These are phyloP conservation scores for Ceratocystis diversiconidia DNA, from an alignment of 2,329 filamentous ascomycete species.

Conservation along the genomic window DNA sequence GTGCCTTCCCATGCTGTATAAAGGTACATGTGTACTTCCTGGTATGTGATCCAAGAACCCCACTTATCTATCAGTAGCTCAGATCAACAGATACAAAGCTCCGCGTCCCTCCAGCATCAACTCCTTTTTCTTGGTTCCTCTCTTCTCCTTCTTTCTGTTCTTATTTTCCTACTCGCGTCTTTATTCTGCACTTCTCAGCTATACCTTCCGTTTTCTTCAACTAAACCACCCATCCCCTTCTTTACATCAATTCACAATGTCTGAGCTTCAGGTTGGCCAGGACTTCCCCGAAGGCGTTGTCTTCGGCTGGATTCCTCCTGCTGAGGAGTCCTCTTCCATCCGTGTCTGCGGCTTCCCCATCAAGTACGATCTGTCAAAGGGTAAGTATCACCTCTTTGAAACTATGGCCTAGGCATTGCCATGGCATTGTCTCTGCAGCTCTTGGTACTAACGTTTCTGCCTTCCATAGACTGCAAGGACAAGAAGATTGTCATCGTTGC, in stretches of 20 bases:
- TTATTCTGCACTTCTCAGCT: background rate
- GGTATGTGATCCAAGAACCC: background rate
- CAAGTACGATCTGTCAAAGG: constrained; percentile 65
- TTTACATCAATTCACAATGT: constrained; percentile 27
- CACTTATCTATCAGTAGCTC: constrained; percentile 9
- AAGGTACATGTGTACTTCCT: constrained; percentile 4
- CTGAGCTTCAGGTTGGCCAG: constrained; percentile 66
- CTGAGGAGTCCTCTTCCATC: constrained; percentile 51
- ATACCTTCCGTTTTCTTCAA: background rate
- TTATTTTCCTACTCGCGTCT: background rate
- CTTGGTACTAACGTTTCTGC: background rate
- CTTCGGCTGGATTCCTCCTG: constrained; percentile 75
- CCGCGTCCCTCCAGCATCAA: background rate
- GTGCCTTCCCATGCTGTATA: background rate
- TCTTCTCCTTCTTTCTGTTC: constrained; percentile 3
- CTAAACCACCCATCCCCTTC: background rate
- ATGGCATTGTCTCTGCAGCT: background rate
- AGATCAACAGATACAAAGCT: constrained; percentile 8
- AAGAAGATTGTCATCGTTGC: constrained; percentile 44
- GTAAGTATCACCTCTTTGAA: constrained; percentile 27
- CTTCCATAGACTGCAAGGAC: constrained; percentile 35
- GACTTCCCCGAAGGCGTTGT: constrained; percentile 65
- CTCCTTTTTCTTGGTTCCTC: constrained; percentile 3
- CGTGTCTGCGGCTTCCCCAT: constrained; percentile 65
- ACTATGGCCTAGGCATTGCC: background rate